Evolutionary conservation across 148 eudicot species (phyloP), one percentile per base, ranked within the genome.

Genomic region (Bassia scoparia): DNA sequence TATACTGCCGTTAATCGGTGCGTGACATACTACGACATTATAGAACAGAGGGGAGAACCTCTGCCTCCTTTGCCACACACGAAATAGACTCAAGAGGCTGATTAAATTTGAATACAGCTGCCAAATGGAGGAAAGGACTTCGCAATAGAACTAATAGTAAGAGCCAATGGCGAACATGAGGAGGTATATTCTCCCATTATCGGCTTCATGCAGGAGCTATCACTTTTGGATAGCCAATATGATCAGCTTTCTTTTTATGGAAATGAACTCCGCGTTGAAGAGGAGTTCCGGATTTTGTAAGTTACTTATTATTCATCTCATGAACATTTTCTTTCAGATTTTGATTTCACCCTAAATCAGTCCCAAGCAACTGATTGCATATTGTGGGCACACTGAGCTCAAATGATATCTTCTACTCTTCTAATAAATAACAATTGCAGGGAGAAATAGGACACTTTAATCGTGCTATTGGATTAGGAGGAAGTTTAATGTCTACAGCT

Each of bases 121-220:
- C 79, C 81, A 61, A 79, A 33, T n/a, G n/a, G 20, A 43, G 79
- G 68, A 84, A 84, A 13, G 87, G 87, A 41, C 77, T 84, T 23
- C 68, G 78, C 48, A n/a, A 14, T 81, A 68, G 81, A 84, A 74
- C 72, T 73, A 20, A 76, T 84, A 27, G 74, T 84, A 54, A n/a
- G n/a, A n/a, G 77, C 79, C 30, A 26, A 67, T 18, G 87, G 87
- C 18, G 79, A 84, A 79, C 55, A 79, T n/a, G 77, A 81, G 87
- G 87, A 72, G 87, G 24, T 67, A n/a, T 84, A 20, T 21, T 84
- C 23, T 69, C 84, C 20, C n/a, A n/a, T n/a, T n/a, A n/a, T n/a
- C n/a, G 84, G 84, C 66, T 84, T 37, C 87, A 84, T 79, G 87
- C 87, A 14, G 87, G 87, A 65, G 77, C 75, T 29, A 48, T 84